Evolutionary conservation across 2,329 filamentous ascomycete genomes (phyloP).

Genomic region (Talaromyces marneffei): DNA sequence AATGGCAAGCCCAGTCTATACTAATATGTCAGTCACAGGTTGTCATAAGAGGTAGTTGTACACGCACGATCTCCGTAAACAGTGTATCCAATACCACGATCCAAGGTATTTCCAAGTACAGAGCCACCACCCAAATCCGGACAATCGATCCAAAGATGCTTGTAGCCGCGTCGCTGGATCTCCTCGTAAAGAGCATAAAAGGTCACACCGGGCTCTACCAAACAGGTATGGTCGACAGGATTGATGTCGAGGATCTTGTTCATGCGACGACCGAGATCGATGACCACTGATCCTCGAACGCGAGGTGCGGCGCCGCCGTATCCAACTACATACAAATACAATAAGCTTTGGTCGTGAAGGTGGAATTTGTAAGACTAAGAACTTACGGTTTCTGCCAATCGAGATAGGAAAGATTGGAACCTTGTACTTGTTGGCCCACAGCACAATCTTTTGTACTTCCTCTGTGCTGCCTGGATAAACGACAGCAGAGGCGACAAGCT

Average conservation of each 20-base stretch:
- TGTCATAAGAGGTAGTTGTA: too few species aligned
- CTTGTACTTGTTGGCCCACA: constrained; percentile 22
- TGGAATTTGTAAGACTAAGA: background rate
- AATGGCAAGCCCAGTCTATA: constrained; percentile 23
- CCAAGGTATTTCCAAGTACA: constrained; percentile 31
- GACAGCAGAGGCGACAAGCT: constrained; percentile 12
- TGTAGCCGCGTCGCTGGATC: constrained; percentile 32
- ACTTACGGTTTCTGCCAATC: constrained; percentile 31
- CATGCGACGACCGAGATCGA: constrained; percentile 39
- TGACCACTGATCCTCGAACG: constrained; percentile 41
- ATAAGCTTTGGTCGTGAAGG: background rate
- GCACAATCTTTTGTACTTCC: constrained; percentile 18
- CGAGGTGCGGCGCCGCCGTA: constrained; percentile 43
- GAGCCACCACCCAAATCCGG: constrained; percentile 32
- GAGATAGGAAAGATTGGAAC: constrained; percentile 37
- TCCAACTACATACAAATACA: background rate
- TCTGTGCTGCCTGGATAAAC: constrained; percentile 12
- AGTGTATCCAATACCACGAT: constrained; percentile 32
- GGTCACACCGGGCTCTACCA: constrained; percentile 42
- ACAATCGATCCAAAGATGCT: constrained; percentile 38
- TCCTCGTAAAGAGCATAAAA: constrained; percentile 37
- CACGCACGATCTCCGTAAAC: constrained; percentile 32
- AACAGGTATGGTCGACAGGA: constrained; percentile 33
- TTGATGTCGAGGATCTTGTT: constrained; percentile 35
- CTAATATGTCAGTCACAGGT: background rate